Evolutionary conservation across 2,329 filamentous ascomycete species (phyloP).

Genomic region (Hymenoscyphus fructigenus): DNA sequence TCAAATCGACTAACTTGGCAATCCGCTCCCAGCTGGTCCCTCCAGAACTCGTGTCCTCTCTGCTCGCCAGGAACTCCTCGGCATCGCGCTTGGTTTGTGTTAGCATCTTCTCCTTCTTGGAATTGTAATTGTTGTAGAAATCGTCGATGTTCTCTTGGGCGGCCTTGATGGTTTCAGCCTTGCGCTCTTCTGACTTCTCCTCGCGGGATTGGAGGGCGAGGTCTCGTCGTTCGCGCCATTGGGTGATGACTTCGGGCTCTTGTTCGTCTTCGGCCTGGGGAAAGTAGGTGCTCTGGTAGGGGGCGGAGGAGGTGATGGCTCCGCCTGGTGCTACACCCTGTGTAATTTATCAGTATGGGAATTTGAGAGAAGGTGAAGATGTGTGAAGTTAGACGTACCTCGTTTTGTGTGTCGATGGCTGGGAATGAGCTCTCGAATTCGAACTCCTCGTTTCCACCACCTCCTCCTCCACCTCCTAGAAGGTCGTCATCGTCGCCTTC

Average conservation of each 20-base stretch:
- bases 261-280: slow-evolving; percentile 60
- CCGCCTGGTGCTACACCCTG: slow-evolving; percentile 73
- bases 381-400: slow-evolving; percentile 50
- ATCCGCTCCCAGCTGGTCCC: slow-evolving; percentile 99
- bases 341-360: slow-evolving; percentile 10
- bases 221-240: slow-evolving; percentile 91
- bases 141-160: slow-evolving; percentile 95
- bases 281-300: slow-evolving; percentile 32
- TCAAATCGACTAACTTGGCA: slow-evolving; percentile 94
- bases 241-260: slow-evolving; percentile 83
- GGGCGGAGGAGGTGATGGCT: slow-evolving; percentile 64
- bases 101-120: slow-evolving; percentile 93
- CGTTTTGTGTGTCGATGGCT: slow-evolving; percentile 66
- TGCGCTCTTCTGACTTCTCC: slow-evolving; percentile 78
- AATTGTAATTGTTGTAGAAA: slow-evolving; percentile 99
- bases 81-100: slow-evolving; percentile 87
- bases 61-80: slow-evolving; percentile 83
- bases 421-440: slow-evolving; percentile 89
- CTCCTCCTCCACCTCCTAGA: slow-evolving; percentile 65
- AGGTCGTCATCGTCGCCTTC: slow-evolving; percentile 66
- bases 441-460: slow-evolving; percentile 42
- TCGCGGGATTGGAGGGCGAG: slow-evolving; percentile 79
- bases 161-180: slow-evolving; percentile 81
- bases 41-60: slow-evolving; percentile 90
- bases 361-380: background rate